Evolutionary conservation across 495 filamentous ascomycete species (phyloP).

Genomic region (Melanomma pulvis-pyrius): DNA sequence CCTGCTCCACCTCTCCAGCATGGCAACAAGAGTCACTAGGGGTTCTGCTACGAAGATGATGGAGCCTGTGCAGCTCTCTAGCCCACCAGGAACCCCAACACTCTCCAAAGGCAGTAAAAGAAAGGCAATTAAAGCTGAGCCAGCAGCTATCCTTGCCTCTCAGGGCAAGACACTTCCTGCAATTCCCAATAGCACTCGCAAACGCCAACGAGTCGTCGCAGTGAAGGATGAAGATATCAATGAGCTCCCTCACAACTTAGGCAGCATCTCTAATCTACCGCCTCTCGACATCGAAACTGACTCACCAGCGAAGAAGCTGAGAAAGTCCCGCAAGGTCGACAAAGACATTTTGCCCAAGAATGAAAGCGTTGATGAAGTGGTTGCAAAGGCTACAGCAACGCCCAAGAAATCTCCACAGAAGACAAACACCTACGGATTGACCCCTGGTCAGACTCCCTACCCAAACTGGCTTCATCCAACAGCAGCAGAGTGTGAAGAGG

Average conservation of each 20-base stretch:
- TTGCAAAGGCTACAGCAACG: constrained; percentile 7
- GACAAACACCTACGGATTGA: constrained; percentile 23
- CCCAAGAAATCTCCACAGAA: constrained; percentile 10
- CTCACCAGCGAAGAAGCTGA: constrained; percentile 24
- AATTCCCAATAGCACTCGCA: constrained; percentile 35
- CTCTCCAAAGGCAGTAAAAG: constrained; percentile 15
- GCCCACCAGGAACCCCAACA: constrained; percentile 40
- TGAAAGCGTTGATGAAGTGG: constrained; percentile 14
- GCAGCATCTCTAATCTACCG: constrained; percentile 21
- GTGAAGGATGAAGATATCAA: constrained; percentile 42
- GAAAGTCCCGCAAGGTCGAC: constrained; percentile 5
- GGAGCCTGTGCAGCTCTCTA: constrained; percentile 41
- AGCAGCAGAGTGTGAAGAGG: constrained; percentile 69
- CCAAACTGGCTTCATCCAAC: constrained; percentile 71
- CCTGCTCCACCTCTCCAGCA: constrained; percentile 8
- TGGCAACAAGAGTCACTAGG: constrained; percentile 24
- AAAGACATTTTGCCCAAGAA: background rate
- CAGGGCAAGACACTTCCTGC: constrained; percentile 3
- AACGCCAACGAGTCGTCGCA: constrained; percentile 34
- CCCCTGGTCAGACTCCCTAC: constrained; percentile 61
- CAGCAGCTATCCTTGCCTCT: background rate
- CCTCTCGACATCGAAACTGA: constrained; percentile 10
- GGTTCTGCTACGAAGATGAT: constrained; percentile 24
- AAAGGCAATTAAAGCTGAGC: constrained; percentile 11
- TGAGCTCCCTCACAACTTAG: constrained; percentile 45